Percentiles rank a stretch among this genome's conserved stretches.
Conservation (phyloP, 768 basidiomycete genomes). For the Dacryopinax primogenitus region DNA sequence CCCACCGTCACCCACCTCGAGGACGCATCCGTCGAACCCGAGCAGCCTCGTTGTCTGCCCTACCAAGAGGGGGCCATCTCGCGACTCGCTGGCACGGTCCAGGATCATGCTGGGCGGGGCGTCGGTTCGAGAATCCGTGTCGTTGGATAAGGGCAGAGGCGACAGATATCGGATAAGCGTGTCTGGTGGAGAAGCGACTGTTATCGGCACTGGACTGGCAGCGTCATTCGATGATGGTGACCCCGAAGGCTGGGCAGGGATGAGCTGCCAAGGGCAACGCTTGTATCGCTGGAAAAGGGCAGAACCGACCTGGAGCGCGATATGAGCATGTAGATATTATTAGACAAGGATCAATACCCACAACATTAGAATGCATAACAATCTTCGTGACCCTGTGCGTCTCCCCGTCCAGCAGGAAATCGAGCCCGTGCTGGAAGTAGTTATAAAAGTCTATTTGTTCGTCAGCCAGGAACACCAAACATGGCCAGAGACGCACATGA, state of each 20-base stretch:
- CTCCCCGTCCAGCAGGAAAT: slow-evolving; percentile 64
- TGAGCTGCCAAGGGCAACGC: slow-evolving; percentile 78
- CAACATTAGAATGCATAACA: slow-evolving; percentile 75
- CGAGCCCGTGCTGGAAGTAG: slow-evolving; percentile 83
- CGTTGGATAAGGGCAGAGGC: slow-evolving; percentile 10
- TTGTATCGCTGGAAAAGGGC: slow-evolving; percentile 84
- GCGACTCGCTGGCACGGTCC: slow-evolving; percentile 20
- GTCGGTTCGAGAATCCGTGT: background rate
- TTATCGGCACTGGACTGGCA: background rate
- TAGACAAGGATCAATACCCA: slow-evolving; percentile 30
- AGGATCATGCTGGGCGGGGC: slow-evolving; percentile 23
- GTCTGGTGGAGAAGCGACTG: slow-evolving; percentile 9
- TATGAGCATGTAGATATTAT: background rate
- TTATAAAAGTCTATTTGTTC: slow-evolving; percentile 67
- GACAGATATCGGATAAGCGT: slow-evolving; percentile 17
- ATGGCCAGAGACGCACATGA: slow-evolving; percentile 29
- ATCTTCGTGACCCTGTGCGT: slow-evolving; percentile 72
- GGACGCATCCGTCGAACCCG: slow-evolving; percentile 68
- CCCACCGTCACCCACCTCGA: slow-evolving; percentile 66
- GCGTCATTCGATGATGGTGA: background rate
- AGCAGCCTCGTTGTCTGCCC: slow-evolving; percentile 30
- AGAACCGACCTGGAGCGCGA: slow-evolving; percentile 56
- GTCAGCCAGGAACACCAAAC: slow-evolving; percentile 12
- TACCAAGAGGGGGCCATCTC: slow-evolving; percentile 23
- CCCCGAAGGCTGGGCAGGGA: background rate